A percentile compares a stretch with the other conserved stretches of the same genome.
phyloP scores from a whole-genome alignment of 352 stramenopile genomes.

The Pythium grandisporangium region DNA sequence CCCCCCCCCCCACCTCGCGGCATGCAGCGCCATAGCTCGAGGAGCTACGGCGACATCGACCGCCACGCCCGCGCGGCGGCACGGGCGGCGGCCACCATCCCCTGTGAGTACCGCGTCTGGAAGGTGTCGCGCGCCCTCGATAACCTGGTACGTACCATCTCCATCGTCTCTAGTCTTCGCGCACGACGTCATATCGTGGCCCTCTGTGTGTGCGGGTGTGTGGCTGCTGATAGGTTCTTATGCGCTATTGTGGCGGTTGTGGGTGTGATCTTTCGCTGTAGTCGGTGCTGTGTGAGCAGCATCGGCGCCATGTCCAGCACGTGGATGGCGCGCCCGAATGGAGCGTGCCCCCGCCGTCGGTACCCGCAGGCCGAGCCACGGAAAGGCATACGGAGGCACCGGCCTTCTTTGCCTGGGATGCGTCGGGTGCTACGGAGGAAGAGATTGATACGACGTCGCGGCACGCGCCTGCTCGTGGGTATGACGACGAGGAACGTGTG shows the following conservation, averaged over 20 bases:
- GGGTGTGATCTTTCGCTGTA: slow-evolving; percentile 4
- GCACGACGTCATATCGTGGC: not conserved
- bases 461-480: not conserved
- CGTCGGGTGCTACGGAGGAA: not conserved
- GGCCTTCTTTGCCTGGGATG: slow-evolving; percentile 42
- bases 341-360: slow-evolving; percentile 15
- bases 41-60: too few species aligned
- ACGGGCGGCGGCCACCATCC: too few species aligned
- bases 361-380: slow-evolving; percentile 29
- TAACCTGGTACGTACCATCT: slow-evolving; percentile 20
- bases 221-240: not conserved
- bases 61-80: too few species aligned
- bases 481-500: slow-evolving; percentile 8
- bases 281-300: slow-evolving; percentile 45
- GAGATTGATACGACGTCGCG: not conserved
- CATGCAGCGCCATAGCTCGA: too few species aligned
- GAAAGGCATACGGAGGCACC: slow-evolving; percentile 10
- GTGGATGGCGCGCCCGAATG: slow-evolving; percentile 41
- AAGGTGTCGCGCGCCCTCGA: not conserved
- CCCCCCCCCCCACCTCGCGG: too few species aligned
- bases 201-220: not conserved
- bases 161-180: slow-evolving; percentile 1
- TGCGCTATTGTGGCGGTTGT: not conserved
- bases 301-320: slow-evolving; percentile 30
- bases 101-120: not conserved